Evolutionary conservation across 176 grass and related monocot genomes (phyloP), one percentile per base, ranked within the genome.

Genomic region (Eragrostis nindensis): DNA sequence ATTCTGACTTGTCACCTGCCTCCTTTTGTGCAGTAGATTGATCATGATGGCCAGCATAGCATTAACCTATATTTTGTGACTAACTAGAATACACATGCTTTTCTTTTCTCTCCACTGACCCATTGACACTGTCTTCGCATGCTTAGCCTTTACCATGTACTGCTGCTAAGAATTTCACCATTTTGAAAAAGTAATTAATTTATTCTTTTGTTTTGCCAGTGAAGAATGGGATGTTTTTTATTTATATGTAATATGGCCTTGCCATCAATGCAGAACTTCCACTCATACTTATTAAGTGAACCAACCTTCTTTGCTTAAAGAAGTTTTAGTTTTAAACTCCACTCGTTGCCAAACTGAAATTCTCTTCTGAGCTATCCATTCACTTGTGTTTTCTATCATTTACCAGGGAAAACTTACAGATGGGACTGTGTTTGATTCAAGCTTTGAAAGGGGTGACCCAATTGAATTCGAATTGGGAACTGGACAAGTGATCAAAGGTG

Each of bases 401-500:
- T 85, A 50, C 30, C 86, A 99, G 97, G 97, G 97, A 70, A 90
- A 78, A 75, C 93, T 99, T 76, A 96, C 93, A 7, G 91, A 99
- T 86, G 93, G 97, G 17, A 88, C 86, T 86, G 97, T 93, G 81
- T 99, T 99, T 68, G 97, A 99, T 90, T 99, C 97, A 48, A 99
- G 93, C 84, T 99, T 67, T 83, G 93, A 96, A 71, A 99, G 93
- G 74, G 93, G 93, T 49, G 97, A 99, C 49, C 97, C 97, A 8
- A 99, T 99, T 88, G 97, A 87, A 90, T 99, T 99, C 80, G 93
- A 99, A 30, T 80, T 99, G 76, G 97, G 97, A 50, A 90, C 82
- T 78, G 97, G 97, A 25, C 97, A 99, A 91, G 97, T 99, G 69
- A 99, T 99, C 65, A 93, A 99, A 86, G 97, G 97, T 99, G 70